Evolutionary conservation across 306 rosid species (phyloP).

Genomic region (Corylus americana): DNA sequence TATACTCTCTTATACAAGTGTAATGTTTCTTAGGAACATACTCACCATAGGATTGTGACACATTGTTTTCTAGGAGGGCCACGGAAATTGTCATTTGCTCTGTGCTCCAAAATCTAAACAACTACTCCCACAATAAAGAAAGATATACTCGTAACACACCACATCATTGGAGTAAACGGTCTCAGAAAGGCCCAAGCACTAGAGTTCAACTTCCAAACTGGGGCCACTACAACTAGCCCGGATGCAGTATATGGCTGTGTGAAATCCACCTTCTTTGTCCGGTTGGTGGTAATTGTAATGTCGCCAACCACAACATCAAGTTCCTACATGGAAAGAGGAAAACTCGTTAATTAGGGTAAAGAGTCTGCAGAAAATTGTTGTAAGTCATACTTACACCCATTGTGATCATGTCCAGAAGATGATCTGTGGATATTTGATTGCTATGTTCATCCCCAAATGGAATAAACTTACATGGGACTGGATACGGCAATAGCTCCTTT

Average conservation of each 20-base stretch:
- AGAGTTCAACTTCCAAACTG: conserved; percentile 50
- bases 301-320: conserved; percentile 81
- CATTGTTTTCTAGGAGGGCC: conserved; percentile 84
- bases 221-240: conserved; percentile 89
- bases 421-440: not conserved
- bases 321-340: conserved; percentile 37
- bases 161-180: conserved; percentile 75
- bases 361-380: conserved; percentile 13
- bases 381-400: conserved; percentile 27
- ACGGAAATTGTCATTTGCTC: conserved; percentile 74
- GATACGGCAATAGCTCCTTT: conserved; percentile 20
- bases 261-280: conserved; percentile 87
- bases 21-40: not conserved
- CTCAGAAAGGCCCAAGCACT: conserved; percentile 81
- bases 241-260: conserved; percentile 88
- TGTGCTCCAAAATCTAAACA: conserved; percentile 91
- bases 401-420: conserved; percentile 45
- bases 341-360: conserved; percentile 4
- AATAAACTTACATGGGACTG: conserved; percentile 28
- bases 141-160: conserved; percentile 67
- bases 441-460: conserved; percentile 33
- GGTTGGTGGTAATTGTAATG: conserved; percentile 72
- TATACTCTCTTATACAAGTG: no score
- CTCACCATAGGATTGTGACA: conserved; percentile 68
- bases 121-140: conserved; percentile 76